phyloP scores from a whole-genome alignment of 148 eudicot species.

The Suaeda aralocaspica region DNA sequence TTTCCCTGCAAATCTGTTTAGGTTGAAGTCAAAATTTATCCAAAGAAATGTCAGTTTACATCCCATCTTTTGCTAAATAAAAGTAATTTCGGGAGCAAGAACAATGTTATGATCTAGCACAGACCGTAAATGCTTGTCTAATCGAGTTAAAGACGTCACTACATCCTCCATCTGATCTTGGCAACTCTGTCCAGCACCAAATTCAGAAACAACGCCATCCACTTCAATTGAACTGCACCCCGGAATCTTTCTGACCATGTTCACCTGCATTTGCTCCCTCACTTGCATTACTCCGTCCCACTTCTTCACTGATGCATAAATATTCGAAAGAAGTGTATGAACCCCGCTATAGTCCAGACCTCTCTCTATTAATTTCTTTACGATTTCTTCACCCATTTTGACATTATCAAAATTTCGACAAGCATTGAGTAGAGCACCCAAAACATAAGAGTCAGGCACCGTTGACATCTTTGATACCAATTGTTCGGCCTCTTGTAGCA shows the following conservation, averaged over 20 bases:
- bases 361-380: conserved; percentile 29
- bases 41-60: background rate
- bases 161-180: conserved; percentile 32
- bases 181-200: conserved; percentile 45
- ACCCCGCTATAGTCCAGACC: conserved; percentile 46
- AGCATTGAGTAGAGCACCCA: conserved; percentile 62
- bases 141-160: conserved; percentile 22
- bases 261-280: conserved; percentile 47
- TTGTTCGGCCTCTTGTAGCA: conserved; percentile 50
- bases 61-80: background rate
- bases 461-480: conserved; percentile 43
- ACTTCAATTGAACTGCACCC: conserved; percentile 66
- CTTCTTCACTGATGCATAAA: conserved; percentile 50
- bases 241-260: conserved; percentile 48
- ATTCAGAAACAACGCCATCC: conserved; percentile 48
- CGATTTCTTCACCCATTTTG: conserved; percentile 42
- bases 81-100: conserved; percentile 14
- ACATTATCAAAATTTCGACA: conserved; percentile 49
- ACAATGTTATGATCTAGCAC: conserved; percentile 24
- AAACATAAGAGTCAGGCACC: conserved; percentile 50
- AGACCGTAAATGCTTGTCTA: conserved; percentile 41
- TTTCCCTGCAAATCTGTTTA: too few species aligned
- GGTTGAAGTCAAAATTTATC: too few species aligned
- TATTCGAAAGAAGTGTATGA: conserved; percentile 58
- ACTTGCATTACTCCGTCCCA: conserved; percentile 56